A percentile compares a stretch with the other conserved stretches of the same genome.
These are phyloP conservation scores for Globisporangium nodosum DNA, from an alignment of 352 stramenopile species.

Conservation along the genomic window DNA sequence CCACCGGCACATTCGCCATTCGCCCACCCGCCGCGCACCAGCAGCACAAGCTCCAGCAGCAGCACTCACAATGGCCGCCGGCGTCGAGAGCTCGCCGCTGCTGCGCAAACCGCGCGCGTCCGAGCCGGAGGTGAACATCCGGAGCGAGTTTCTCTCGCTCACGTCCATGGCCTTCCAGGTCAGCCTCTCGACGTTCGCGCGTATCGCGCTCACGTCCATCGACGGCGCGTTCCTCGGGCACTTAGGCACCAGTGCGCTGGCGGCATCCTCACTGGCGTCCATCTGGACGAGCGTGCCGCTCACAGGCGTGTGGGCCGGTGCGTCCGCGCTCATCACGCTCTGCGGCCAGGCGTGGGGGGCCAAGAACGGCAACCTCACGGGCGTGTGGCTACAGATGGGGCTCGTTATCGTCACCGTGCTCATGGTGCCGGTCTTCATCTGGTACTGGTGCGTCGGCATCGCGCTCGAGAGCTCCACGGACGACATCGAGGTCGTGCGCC, in stretches of 20 bases:
- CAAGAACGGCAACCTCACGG: conserved; percentile 27
- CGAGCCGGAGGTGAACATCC: conserved; percentile 48
- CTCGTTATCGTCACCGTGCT: conserved; percentile 27
- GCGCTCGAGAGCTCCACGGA: conserved; percentile 59
- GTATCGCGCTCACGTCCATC: conserved; percentile 73
- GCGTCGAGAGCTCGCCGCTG: conserved; percentile 2
- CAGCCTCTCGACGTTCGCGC: conserved; percentile 70
- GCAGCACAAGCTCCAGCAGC: background rate
- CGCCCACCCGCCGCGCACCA: background rate
- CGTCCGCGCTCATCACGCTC: conserved; percentile 62
- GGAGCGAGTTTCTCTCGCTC: conserved; percentile 54
- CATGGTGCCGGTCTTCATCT: conserved; percentile 31
- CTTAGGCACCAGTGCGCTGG: conserved; percentile 59
- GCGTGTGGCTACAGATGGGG: conserved; percentile 35
- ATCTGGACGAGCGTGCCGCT: conserved; percentile 76
- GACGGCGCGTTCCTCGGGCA: conserved; percentile 78
- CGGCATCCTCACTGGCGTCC: conserved; percentile 65
- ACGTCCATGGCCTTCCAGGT: conserved; percentile 78
- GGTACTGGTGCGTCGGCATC: conserved; percentile 40
- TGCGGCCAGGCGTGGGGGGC: conserved; percentile 34
- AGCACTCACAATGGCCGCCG: background rate
- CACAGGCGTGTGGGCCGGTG: conserved; percentile 58
- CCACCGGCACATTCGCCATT: too few species aligned
- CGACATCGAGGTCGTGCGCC: conserved; percentile 52
- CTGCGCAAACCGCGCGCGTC: background rate